Base-by-base conservation (phyloP, 345 rosid genomes). In the Euphorbia lathyris region DNA sequence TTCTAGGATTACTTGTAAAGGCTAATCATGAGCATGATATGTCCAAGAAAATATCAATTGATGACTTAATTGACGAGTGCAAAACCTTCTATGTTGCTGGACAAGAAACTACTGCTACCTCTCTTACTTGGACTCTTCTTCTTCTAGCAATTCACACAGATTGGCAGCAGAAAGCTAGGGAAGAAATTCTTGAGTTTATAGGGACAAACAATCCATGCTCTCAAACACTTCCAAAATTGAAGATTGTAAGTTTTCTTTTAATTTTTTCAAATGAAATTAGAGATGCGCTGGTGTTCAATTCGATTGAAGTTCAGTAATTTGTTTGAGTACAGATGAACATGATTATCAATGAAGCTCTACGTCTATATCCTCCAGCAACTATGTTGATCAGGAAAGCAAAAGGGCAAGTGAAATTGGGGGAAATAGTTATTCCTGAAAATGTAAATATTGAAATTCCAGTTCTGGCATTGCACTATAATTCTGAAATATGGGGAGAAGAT, bases 141-240 rank as follows among this genome's bases (percentile, higher is more conserved):
- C 62, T 74, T 67, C 45, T 74, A n/a, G 77, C 77, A 67, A 42
- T 67, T 13, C 68, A 74, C 25, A 20, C 50, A 42, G 62, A 38
- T 14, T 72, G 75, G 75, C 77, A 74, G 16, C 68, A 74, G 13
- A 42, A 22, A 30, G 77, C 67, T 3, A 72, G 75, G 30, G 50
- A 25, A 23, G 69, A 72, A 45, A 57, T 72, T 3, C 43, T 72
- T 20, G n/a, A 32, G 22, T n/a, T 65, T 26, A 40, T 64, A n/a
- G 75, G 75, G 14, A 19, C 8, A 3, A 47, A 43, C 30, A 72
- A 57, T 43, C 75, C 70, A 1, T n/a, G 25, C 13, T 16, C 75
- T 17, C 69, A 64, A 26, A 42, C 43, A 10, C 55, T 72, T 10
- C 8, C 48, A 55, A 64, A 22, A 55, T 38, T 72, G 64, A 72